Evolutionary conservation across 2,329 filamentous ascomycete species (phyloP), one percentile per base, ranked within the genome.

Genomic region (Fusarium sublunatum): DNA sequence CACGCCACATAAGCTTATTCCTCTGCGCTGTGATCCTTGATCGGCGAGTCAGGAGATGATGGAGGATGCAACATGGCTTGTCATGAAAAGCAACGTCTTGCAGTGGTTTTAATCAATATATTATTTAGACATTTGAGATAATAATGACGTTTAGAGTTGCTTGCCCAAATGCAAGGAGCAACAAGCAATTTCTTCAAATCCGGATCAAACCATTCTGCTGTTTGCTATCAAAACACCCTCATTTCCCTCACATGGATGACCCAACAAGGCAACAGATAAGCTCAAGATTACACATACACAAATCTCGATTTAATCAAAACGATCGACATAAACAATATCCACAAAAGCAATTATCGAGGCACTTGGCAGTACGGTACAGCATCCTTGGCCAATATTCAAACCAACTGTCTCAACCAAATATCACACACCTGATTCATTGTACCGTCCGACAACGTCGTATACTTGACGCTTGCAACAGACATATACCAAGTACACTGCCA

Each of bases 191-290:
- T 2, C 31, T 34, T n/a, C 35, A 38, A 26, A 28, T 45, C 32
- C 25, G 44, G 11, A 24, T 29, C 15, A 40, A 19, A 22, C 28
- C 13, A 19, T 35, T 11, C 12, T 51, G 32, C 31, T 32, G 26
- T 11, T 40, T 34, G 31, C 31, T 25, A 46, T 40, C 38, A 39
- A 51, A 58, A 32, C 29, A 41, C 29, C 7, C 25, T 58, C 47
- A 59, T 60, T 22, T 60, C 56, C 55, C 56, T 59, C 28, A 41
- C 26, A 13, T 25, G 34, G 36, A 58, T 38, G 39, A 54, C 41
- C 51, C 22, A 7, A 19, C 19, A 19, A 2, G 19, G 3, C 19
- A n/a, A 28, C 5, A 54, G 46, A 54, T 54, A 52, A 58, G 28
- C 12, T 34, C 53, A 34, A 38, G 52, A 26, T 42, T 40, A 35